Base-by-base conservation (phyloP, 108 stramenopile species). In the Hondaea fermentalgiana region DNA sequence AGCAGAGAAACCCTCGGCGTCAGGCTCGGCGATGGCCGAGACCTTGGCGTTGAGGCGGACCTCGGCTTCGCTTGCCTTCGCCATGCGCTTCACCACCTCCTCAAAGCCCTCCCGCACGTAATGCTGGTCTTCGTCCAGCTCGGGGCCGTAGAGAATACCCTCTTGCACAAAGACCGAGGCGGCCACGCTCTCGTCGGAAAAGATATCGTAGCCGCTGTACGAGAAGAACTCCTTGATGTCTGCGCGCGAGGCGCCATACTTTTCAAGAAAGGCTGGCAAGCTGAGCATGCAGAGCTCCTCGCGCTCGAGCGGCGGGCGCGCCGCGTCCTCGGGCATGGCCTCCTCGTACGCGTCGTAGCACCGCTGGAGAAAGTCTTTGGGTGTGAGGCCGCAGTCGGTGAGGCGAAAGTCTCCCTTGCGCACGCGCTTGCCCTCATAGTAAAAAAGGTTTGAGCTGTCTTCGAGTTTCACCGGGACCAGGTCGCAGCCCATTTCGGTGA, bases 191-290 rank as follows among this genome's bases (percentile, higher is more conserved):
- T 47, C 49, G 28, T 53, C 51, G 10, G 76, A 83, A 23, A 83
- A 83, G 51, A 83, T 83, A 23, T 83, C 76, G 76, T 83, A 83
- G 76, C 76, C 76, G 28, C 76, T 83, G 76, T 53, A 83, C 8
- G 49, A 25, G 51, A 83, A 83, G 12, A 14, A 83, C 23, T 83
- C 51, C 51, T 83, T 10, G 2, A 83, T 53, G 25, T 83, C 76
- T 6, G 17, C 76, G 25, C 51, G 49, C 10, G 76, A 53, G 45
- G 76, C 76, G 45, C 76, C 76, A 45, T 83, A 83, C 76, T 83
- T 83, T 53, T 53, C 76, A 12, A 83, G 51, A 83, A 83, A 83
- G 49, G 45, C 5, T 8, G 49, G 76, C 76, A 83, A 45, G 51
- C 76, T 83, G 23, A 83, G 51, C 23, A 6, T 12, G n/a, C 76